Evolutionary conservation across 2,329 filamentous ascomycete genomes (phyloP), one percentile per base, ranked within the genome.

Genomic region (Cordyceps fumosorosea): DNA sequence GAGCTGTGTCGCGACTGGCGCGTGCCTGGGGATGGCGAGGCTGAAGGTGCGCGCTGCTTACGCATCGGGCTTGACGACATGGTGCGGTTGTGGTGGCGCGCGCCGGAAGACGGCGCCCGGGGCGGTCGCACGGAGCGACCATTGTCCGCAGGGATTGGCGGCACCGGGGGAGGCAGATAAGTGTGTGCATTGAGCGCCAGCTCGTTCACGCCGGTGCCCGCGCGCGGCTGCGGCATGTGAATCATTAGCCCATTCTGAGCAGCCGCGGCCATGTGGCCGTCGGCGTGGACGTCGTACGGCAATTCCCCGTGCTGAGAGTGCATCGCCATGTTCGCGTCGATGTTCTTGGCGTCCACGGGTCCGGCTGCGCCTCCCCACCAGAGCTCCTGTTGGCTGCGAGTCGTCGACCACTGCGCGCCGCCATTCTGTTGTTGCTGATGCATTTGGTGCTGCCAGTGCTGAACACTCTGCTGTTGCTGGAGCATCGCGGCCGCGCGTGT

Each of bases 91-190:
- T 81, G 75, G 18, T 54, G 51, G 20, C 51, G 51, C n/a, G 82
- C 80, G 3, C 82, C 82, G 0, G 81, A 81, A 1, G 81, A 84
- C 1, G 81, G 82, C 5, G 82, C 82, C 12, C 79, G 77, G 1
- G 82, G 81, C 57, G 80, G 80, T 14, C 78, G 77, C 20, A 24
- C n/a, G 18, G 37, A 76, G 76, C 34, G 75, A 6, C 26, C 29
- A n/a, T 3, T 45, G 5, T 52, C 47, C 5, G 45, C 57, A 3
- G 64, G 65, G 6, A 69, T 67, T 1, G 69, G 64, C 7, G 73
- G 71, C 26, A 68, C 73, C 26, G 72, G 74, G 22, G 72, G 72
- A 6, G 72, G 71, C 11, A 76, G 70, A 52, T 75, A 74, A 5
- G 74, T 72, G 62, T 74, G 74, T 45, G 72, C 64, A 66, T 68